Conservation (phyloP, 805 yeast species). For the Jamesozyma piceae region DNA sequence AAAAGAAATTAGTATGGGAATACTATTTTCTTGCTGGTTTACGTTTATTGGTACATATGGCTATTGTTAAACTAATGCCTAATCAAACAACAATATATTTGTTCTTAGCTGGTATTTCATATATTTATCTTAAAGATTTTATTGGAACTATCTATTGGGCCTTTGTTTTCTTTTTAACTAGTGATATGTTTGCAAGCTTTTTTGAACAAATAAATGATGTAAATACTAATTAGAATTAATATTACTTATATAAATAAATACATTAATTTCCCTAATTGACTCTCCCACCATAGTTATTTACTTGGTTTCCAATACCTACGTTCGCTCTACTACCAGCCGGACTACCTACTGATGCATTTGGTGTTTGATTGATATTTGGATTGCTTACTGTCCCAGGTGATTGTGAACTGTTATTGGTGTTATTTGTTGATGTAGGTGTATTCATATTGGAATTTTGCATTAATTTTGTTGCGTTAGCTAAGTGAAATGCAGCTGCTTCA, state of each 20-base stretch:
- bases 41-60: slow-evolving; percentile 12
- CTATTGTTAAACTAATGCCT: slow-evolving; percentile 7
- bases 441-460: slow-evolving; percentile 15
- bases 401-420: not conserved
- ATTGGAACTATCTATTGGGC: slow-evolving; percentile 13
- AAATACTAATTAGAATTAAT: not conserved
- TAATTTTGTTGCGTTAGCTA: slow-evolving; percentile 26
- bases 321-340: slow-evolving; percentile 19
- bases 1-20: slow-evolving; percentile 27
- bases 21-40: slow-evolving; percentile 8
- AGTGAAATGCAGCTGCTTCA: slow-evolving; percentile 28
- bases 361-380: slow-evolving; percentile 1
- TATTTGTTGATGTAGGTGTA: not conserved
- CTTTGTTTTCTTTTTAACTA: slow-evolving; percentile 5
- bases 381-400: slow-evolving; percentile 1
- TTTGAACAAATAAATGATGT: not conserved
- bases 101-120: slow-evolving; percentile 8
- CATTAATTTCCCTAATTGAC: slow-evolving; percentile 10
- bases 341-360: slow-evolving; percentile 5
- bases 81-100: slow-evolving; percentile 12
- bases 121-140: slow-evolving; percentile 5
- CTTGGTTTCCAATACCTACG: slow-evolving; percentile 17
- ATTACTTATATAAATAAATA: not conserved
- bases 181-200: not conserved
- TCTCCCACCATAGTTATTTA: slow-evolving; percentile 16